phyloP scores from a whole-genome alignment of 805 yeast genomes.

The Saccharomyces jurei region DNA sequence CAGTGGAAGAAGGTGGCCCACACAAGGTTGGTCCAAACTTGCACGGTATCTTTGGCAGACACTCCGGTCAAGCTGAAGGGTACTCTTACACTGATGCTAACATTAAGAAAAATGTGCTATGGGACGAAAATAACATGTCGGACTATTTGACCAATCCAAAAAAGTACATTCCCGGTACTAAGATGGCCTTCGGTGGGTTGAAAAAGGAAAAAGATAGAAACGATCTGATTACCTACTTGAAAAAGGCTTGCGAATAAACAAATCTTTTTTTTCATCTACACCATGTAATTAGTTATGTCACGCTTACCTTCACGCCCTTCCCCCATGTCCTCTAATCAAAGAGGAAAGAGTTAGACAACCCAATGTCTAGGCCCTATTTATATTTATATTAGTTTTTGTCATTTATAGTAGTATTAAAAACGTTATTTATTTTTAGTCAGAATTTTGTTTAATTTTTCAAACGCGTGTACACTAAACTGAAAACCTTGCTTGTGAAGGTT shows the following conservation, averaged over 20 bases:
- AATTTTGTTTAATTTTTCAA: background rate
- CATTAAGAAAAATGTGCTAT: constrained; percentile 86
- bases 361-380: background rate
- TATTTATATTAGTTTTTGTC: background rate
- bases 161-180: constrained; percentile 99
- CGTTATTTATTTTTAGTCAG: background rate
- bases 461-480: background rate
- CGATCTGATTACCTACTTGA: constrained; percentile 86
- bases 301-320: background rate
- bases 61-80: constrained; percentile 86
- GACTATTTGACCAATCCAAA: constrained; percentile 98
- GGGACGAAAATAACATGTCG: constrained; percentile 83
- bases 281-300: background rate
- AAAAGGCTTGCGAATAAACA: constrained; percentile 41
- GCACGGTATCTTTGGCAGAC: constrained; percentile 89
- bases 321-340: background rate
- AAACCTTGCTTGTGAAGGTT: background rate
- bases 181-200: constrained; percentile 99
- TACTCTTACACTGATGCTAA: constrained; percentile 97
- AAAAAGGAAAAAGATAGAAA: constrained; percentile 99
- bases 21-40: constrained; percentile 99
- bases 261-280: background rate
- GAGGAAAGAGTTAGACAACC: background rate
- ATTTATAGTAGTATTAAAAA: background rate
- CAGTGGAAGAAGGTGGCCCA: constrained; percentile 91